Base-by-base conservation (phyloP, 1,139 yeast species). In the Diutina catenulata region DNA sequence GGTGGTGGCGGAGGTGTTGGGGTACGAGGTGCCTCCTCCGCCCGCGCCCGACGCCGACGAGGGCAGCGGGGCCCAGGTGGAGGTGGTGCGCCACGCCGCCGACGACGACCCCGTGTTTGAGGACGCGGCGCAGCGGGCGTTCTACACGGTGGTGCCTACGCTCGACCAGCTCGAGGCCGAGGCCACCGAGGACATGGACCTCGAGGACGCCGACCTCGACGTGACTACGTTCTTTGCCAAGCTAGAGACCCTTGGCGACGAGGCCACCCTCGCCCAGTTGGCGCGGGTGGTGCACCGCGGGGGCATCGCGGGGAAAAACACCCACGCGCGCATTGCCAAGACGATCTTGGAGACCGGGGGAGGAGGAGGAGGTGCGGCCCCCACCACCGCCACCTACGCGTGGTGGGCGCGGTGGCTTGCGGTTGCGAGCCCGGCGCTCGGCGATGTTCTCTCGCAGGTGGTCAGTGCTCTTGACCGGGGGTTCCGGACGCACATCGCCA, bases 371-470 rank as follows among this genome's bases (percentile, higher is more conserved):
- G n/a, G n/a, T n/a, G 41, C 41, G 19, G 60, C 69, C 2, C 70
- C 65, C 33, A 24, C 21, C 25, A 59, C 68, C n/a, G 59, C 60
- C 36, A 71, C 70, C 33, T 56, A 68, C 21, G 65, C 59, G 41
- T 66, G 62, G 40, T 80, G 74, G 53, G 74, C 82, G 1, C 67
- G 94, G 41, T 81, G 86, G 51, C 57, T 86, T 36, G 83, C 81
- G 16, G 69, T 76, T 9, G 72, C 77, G 45, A 62, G 67, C 32
- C 59, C 56, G 1, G 54, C 61, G 24, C 60, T 81, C 41, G 62
- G 68, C 3, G 77, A 70, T 13, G 51, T 82, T 9, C 68, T 69
- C n/a, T 68, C 64, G 1, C 79, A 77, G 14, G 57, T 86, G 18
- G 55, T 79, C 5, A 66, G 62, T 0, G 64, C 68, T 38, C 57